Base-by-base conservation (phyloP, 139 green algal species). In the Trebouxia sp. region DNA sequence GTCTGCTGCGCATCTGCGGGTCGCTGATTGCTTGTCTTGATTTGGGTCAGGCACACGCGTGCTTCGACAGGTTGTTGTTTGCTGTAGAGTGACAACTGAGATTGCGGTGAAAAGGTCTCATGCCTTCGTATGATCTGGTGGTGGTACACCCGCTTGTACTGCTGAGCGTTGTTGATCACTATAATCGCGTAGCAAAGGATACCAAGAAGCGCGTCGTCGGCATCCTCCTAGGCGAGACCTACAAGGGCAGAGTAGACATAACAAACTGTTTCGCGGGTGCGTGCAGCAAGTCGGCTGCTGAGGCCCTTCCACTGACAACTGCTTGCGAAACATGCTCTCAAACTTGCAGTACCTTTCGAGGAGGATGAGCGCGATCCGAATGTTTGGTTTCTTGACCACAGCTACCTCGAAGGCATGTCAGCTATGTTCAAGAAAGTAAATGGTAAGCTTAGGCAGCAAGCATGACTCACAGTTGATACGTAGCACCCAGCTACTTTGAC, bases 341-440 rank as follows among this genome's bases (percentile, higher is more conserved):
- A 14, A 11, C 35, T 6, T 66, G 80, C 92, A 95, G 94, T 99
- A 45, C 97, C 97, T 0, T 99, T 99, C 86, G 97, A 99, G 88
- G 97, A 99, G 83, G 97, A 99, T 83, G 94, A 98, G 37, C 91
- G 94, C 39, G 94, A 99, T 80, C 82, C 89, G n/a, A 90, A 48
- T 72, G 99, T 99, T 65, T 99, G 96, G 97, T 99, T 99, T 79
- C 77, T 99, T 70, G 97, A 99, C 85, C 97, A 99, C 90, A 96
- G 87, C 78, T 99, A 99, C 89, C 83, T 98, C 67, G 97, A 99
- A 82, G 88, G 88, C 53, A 99, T 99, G 95, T 98, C 90, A 83
- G 77, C 83, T 51, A 99, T 99, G 97, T 99, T 98, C 88, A 98
- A 97, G 81, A 99, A 98, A 81, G 98, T 99, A 69, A 99, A 99